These are phyloP conservation scores for Brassica balearica DNA, from an alignment of 441 rosid species.

Conservation along the genomic window DNA sequence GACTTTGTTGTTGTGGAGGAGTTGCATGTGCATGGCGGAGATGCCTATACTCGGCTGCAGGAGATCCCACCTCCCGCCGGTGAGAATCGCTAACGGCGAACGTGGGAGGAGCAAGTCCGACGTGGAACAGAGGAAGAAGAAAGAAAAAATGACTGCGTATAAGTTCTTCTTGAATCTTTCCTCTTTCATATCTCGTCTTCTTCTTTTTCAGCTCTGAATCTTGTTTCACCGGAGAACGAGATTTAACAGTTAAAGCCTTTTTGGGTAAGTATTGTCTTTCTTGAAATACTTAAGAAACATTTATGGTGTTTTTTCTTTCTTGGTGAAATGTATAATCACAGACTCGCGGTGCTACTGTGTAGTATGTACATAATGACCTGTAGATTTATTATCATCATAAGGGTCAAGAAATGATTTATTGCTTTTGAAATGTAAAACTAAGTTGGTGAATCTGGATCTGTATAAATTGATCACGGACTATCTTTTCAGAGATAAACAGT, in stretches of 20 bases:
- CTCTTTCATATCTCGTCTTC: constrained; percentile 29
- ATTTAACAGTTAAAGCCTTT: constrained; percentile 22
- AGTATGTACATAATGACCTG: constrained; percentile 18
- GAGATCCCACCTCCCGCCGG: constrained; percentile 57
- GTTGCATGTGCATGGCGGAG: constrained; percentile 93
- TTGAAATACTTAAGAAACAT: constrained; percentile 34
- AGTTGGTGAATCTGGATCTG: constrained; percentile 31
- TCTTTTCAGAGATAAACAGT: constrained; percentile 15
- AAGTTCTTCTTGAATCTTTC: constrained; percentile 45
- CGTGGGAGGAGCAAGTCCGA: constrained; percentile 46
- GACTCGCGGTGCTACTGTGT: constrained; percentile 16
- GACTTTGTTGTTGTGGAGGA: constrained; percentile 74
- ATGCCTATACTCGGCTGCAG: constrained; percentile 72
- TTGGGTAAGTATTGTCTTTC: constrained; percentile 30
- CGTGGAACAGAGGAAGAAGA: constrained; percentile 41
- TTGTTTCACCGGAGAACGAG: constrained; percentile 29
- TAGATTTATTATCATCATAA: constrained; percentile 27
- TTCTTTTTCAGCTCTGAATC: constrained; percentile 29
- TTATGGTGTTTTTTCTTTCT: constrained; percentile 15
- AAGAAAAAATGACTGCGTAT: constrained; percentile 14
- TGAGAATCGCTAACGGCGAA: constrained; percentile 35
- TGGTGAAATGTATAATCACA: constrained; percentile 28
- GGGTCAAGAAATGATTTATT: constrained; percentile 28
- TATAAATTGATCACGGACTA: constrained; percentile 31
- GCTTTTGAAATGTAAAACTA: constrained; percentile 10